Evolutionary conservation across 1,284 basidiomycete genomes (phyloP), one percentile per base, ranked within the genome.

Genomic region (Earliella scabrosa): DNA sequence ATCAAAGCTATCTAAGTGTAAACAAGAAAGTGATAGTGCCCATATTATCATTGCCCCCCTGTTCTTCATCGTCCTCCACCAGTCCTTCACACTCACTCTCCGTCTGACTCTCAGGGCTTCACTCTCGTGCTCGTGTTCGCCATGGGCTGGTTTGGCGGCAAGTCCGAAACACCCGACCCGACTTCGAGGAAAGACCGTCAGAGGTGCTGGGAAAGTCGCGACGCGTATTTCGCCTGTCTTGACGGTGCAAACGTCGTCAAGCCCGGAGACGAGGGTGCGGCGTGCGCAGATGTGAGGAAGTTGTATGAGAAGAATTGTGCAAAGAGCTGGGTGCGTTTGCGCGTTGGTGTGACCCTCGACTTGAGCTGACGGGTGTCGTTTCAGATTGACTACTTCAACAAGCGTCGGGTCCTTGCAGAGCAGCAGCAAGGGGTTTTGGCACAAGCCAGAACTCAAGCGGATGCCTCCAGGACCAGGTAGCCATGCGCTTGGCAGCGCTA

Each of bases 361-460:
- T 23, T 20, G 9, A 21, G 2, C 24, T 16, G 11, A n/a, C 38
- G 16, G 24, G 10, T 47, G 45, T 34, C 24, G 18, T 23, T 16
- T 35, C 60, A 93, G 92, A 85, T 93, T 65, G 87, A 88, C 31
- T 93, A 93, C 68, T 93, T 93, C 66, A 92, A 93, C 74, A 88
- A 90, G 67, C 82, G 90, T 34, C 78, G 91, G 49, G 81, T 91
- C 26, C 81, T 92, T 52, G 87, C 82, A 16, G 88, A 88, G 58
- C 82, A 84, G 52, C 89, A 91, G 71, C 87, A 86, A 63, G 82
- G 83, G 45, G 76, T 86, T 52, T 76, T 90, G 24, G 80, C 81
- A 11, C 82, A 85, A 64, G 80, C 79, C 14, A 77, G 76, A 54
- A 75, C 71, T 21, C 85, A 88, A 65, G 74, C 78, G 14, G 73